Base-by-base conservation (phyloP, 2,329 filamentous ascomycete genomes). In the Hypoxylon sp. region DNA sequence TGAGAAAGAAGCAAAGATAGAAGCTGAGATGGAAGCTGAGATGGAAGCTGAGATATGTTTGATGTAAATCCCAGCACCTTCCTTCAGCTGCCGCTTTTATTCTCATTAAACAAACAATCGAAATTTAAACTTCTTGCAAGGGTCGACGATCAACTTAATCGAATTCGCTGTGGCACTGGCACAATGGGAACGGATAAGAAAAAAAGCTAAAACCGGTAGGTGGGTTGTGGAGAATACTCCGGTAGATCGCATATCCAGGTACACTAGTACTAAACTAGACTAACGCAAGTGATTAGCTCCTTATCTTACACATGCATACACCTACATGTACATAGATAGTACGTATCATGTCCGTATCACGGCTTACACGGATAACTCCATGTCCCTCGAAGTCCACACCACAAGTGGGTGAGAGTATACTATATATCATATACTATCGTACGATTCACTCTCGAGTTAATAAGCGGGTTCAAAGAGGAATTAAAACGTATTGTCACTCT, bases 121-220 rank as follows among this genome's bases (percentile, higher is more conserved):
- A 45, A 37, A 7, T 9, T 54, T 43, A 21, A 54, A 30, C 21
- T 51, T 46, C 39, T 37, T 47, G 29, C 52, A 57, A 52, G 60
- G 60, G 27, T 43, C 29, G 21, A 53, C 46, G 52, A 56, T 56
- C 41, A 55, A 16, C 41, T 39, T 48, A 37, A 50, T 55, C 51
- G 47, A 63, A 47, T 63, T 54, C 48, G 29, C 54, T 48, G 61
- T 57, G 23, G 45, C 58, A 43, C 39, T 46, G 37, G 25, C 34
- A 46, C 54, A 29, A 43, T 39, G 21, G 21, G 21, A 23, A 27
- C 14, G 14, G 50, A 14, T 39, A 34, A n/a, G 41, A 37, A 60
- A 59, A n/a, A 52, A 59, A 60, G 47, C 64, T 59, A 60, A 67
- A 61, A 46, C 16, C 55, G 56, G 61, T 64, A 67, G 51, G 60